phyloP scores from a whole-genome alignment of 2,329 filamentous ascomycete genomes.

The Calonectria henricotiae region DNA sequence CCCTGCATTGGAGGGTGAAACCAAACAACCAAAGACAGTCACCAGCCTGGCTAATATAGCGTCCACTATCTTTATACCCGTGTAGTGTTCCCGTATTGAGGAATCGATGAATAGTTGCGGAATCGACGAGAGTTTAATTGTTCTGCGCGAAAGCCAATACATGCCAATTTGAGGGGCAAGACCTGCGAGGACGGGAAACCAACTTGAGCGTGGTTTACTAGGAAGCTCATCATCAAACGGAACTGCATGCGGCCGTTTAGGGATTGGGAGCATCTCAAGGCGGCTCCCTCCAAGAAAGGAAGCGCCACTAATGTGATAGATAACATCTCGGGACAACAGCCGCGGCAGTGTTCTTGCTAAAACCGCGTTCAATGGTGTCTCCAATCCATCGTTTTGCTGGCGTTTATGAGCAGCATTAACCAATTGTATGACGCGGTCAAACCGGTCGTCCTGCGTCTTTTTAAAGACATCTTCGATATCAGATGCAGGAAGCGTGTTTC shows the following conservation, averaged over 20 bases:
- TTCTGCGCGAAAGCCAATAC: neutral
- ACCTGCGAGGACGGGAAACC: neutral
- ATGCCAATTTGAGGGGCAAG: neutral
- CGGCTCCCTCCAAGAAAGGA: neutral
- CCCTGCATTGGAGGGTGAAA: neutral
- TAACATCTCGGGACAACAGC: neutral
- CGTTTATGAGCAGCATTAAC: neutral
- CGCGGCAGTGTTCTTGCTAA: neutral
- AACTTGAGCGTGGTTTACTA: neutral
- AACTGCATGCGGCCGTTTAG: neutral
- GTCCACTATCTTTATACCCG: neutral
- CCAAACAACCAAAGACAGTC: neutral
- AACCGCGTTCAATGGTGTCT: neutral
- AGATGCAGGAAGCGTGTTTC: neutral
- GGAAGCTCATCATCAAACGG: slow-evolving; percentile 10
- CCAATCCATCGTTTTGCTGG: slow-evolving; percentile 5
- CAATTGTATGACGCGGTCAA: neutral
- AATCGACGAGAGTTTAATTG: neutral
- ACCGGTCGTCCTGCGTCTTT: slow-evolving; percentile 3
- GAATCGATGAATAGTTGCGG: neutral
- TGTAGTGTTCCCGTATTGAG: neutral
- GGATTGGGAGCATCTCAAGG: neutral
- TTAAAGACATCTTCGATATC: neutral
- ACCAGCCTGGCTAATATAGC: neutral
- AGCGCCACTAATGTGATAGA: neutral